These are phyloP conservation scores for Saccharata proteae DNA, from an alignment of 2,329 filamentous ascomycete species.

Conservation along the genomic window DNA sequence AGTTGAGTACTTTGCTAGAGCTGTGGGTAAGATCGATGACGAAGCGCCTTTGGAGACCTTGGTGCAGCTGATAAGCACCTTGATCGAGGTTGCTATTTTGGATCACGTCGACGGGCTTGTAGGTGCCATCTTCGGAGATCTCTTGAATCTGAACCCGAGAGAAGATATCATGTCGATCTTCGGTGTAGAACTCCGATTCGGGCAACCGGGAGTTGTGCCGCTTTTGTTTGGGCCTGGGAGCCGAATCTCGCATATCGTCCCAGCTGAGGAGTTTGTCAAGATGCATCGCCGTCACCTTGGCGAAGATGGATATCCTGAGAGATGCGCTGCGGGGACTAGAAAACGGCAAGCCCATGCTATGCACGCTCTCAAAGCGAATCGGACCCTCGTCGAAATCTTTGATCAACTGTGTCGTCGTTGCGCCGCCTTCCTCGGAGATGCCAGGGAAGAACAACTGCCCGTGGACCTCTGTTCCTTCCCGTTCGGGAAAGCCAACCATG, in stretches of 20 bases:
- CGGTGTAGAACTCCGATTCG: conserved; percentile 83
- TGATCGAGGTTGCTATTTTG: conserved; percentile 72
- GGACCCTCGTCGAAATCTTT: conserved; percentile 85
- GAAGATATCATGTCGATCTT: conserved; percentile 90
- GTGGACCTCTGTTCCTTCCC: conserved; percentile 90
- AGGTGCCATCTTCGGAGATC: conserved; percentile 80
- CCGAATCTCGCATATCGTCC: conserved; percentile 90
- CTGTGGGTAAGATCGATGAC: conserved; percentile 83
- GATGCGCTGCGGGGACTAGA: conserved; percentile 62
- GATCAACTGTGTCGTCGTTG: conserved; percentile 92
- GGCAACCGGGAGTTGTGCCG: conserved; percentile 57
- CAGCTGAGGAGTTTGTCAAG: conserved; percentile 94
- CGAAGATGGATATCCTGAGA: conserved; percentile 80
- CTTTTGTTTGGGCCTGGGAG: conserved; percentile 43
- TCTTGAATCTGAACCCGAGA: conserved; percentile 81
- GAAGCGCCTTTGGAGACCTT: conserved; percentile 82
- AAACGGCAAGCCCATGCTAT: conserved; percentile 90
- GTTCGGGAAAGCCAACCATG: conserved; percentile 84
- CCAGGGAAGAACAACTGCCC: conserved; percentile 94
- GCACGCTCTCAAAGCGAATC: conserved; percentile 90
- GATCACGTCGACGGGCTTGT: conserved; percentile 83
- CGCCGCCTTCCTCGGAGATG: conserved; percentile 69
- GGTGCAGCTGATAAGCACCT: conserved; percentile 91
- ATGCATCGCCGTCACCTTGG: conserved; percentile 83
- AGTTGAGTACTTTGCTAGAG: conserved; percentile 76